These are phyloP conservation scores for Hyphopichia fennica DNA, from an alignment of 1,139 yeast genomes.

Conservation along the genomic window DNA sequence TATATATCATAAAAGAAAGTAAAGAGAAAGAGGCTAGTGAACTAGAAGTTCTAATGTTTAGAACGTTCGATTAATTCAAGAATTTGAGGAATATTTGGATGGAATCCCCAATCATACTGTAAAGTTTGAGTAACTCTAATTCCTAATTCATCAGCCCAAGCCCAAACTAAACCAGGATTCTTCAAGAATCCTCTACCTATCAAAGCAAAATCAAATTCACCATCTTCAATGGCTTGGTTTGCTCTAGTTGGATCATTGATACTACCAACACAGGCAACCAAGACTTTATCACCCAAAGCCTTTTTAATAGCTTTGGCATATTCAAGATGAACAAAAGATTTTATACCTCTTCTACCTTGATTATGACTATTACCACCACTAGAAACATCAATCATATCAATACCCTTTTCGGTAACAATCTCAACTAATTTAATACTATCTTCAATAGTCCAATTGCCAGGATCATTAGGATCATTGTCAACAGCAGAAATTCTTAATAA, in stretches of 20 bases:
- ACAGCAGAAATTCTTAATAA: slow-evolving; percentile 46
- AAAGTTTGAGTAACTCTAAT: slow-evolving; percentile 38
- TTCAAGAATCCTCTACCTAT: slow-evolving; percentile 47
- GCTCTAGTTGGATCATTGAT: slow-evolving; percentile 35
- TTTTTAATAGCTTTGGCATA: slow-evolving; percentile 43
- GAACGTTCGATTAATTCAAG: slow-evolving; percentile 1
- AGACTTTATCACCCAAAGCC: slow-evolving; percentile 39
- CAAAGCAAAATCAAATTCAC: slow-evolving; percentile 45
- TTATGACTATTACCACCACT: slow-evolving; percentile 50
- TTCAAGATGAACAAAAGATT: slow-evolving; percentile 31
- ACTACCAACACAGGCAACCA: slow-evolving; percentile 51
- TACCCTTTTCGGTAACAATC: slow-evolving; percentile 41
- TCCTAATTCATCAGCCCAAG: slow-evolving; percentile 50
- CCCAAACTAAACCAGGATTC: slow-evolving; percentile 49
- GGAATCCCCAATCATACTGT: slow-evolving; percentile 25
- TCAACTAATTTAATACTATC: slow-evolving; percentile 47
- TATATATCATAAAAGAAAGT: too few species aligned
- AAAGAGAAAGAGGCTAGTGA: too few species aligned
- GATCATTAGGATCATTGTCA: slow-evolving; percentile 34
- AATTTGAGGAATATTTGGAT: slow-evolving; percentile 2
- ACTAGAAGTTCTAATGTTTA: too few species aligned
- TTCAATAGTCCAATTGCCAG: slow-evolving; percentile 46
- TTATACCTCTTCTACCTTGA: slow-evolving; percentile 24
- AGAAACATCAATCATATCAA: slow-evolving; percentile 54
- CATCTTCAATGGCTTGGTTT: slow-evolving; percentile 38